Evolutionary conservation across 441 rosid genomes (phyloP).

Genomic region (Erysimum pusillum): DNA sequence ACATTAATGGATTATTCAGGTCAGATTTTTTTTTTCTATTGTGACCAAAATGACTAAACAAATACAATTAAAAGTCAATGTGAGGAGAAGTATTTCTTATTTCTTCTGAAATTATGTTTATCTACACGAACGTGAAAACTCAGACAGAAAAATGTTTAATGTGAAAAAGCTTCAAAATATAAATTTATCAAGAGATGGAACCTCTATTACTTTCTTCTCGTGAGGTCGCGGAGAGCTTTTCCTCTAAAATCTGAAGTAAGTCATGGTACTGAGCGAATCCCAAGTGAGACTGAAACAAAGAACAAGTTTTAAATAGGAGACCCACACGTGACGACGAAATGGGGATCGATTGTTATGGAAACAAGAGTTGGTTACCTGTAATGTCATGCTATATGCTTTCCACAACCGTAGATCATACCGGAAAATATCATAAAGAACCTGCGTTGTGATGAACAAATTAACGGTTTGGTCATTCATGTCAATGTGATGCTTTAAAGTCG

Average conservation of each 20-base stretch:
- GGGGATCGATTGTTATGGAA: slow-evolving; percentile 17
- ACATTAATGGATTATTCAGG: background rate
- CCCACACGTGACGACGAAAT: background rate
- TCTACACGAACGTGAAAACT: slow-evolving; percentile 41
- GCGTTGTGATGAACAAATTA: slow-evolving; percentile 28
- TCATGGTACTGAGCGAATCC: slow-evolving; percentile 80
- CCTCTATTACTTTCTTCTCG: slow-evolving; percentile 39
- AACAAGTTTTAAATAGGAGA: background rate
- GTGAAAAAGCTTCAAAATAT: slow-evolving; percentile 21
- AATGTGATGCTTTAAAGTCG: background rate
- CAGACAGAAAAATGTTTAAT: slow-evolving; percentile 16
- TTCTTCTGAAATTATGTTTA: slow-evolving; percentile 25
- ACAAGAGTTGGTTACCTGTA: slow-evolving; percentile 64
- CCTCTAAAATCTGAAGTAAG: slow-evolving; percentile 73
- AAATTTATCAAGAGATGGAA: slow-evolving; percentile 34
- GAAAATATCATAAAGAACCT: slow-evolving; percentile 95
- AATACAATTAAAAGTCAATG: background rate
- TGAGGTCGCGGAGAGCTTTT: slow-evolving; percentile 63
- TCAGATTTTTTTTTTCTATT: background rate
- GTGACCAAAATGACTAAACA: background rate
- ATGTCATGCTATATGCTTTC: slow-evolving; percentile 86
- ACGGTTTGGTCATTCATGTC: slow-evolving; percentile 9
- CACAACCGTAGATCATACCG: slow-evolving; percentile 82
- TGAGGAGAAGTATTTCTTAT: slow-evolving; percentile 25
- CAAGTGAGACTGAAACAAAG: slow-evolving; percentile 69